A percentile compares a stretch with the other conserved stretches of the same genome.
These are phyloP conservation scores for Microdochium bolleyi DNA, from an alignment of 2,329 filamentous ascomycete genomes.

Conservation along the genomic window DNA sequence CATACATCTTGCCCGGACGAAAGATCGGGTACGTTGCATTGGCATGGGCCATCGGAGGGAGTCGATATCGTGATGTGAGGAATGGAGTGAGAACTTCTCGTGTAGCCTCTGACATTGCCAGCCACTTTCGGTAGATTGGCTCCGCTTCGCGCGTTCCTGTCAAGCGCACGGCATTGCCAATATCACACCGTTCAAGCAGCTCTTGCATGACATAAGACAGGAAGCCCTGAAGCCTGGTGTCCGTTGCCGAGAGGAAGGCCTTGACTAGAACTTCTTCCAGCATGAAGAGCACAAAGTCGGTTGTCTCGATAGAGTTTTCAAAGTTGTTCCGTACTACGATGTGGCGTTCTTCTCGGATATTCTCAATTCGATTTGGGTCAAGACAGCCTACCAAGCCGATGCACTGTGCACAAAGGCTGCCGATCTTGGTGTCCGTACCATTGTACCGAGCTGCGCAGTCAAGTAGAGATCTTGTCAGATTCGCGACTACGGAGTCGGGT, in stretches of 20 bases:
- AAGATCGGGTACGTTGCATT: conserved; percentile 73
- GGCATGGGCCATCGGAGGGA: conserved; percentile 53
- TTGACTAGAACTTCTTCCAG: conserved; percentile 84
- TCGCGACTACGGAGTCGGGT: conserved; percentile 64
- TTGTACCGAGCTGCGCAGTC: conserved; percentile 81
- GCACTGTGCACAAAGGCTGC: conserved; percentile 68
- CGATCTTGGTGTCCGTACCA: conserved; percentile 56
- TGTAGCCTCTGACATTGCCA: conserved; percentile 65
- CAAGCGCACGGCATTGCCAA: conserved; percentile 48
- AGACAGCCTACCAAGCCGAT: conserved; percentile 86
- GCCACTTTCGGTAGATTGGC: conserved; percentile 66
- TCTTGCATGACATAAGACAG: conserved; percentile 94
- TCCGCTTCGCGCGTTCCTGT: conserved; percentile 39
- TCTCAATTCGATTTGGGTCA: conserved; percentile 84
- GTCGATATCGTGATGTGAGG: conserved; percentile 71
- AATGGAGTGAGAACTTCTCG: conserved; percentile 84
- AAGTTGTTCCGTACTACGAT: conserved; percentile 88
- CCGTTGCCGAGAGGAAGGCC: conserved; percentile 83
- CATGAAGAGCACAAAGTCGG: conserved; percentile 78
- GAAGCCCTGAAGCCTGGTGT: conserved; percentile 81
- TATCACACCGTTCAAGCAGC: conserved; percentile 68
- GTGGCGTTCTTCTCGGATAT: conserved; percentile 67
- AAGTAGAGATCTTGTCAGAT: conserved; percentile 68
- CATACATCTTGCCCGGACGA: conserved; percentile 57
- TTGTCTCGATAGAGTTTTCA: conserved; percentile 64